A percentile compares a stretch with the other conserved stretches of the same genome.
phyloP scores from a whole-genome alignment of 805 yeast species.

The Hanseniaspora thailandica region DNA sequence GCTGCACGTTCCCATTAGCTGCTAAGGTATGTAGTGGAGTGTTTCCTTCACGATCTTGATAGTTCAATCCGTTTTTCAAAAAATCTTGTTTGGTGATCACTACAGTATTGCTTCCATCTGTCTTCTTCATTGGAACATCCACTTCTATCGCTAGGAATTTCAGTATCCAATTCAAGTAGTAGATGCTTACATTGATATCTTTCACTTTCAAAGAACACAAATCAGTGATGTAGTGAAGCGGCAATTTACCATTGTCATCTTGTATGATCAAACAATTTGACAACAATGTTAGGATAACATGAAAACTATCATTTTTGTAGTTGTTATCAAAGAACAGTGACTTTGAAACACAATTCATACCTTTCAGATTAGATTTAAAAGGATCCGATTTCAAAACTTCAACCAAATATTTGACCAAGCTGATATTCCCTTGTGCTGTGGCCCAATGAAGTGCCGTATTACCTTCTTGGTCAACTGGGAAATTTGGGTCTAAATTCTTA shows the following conservation, averaged over 20 bases:
- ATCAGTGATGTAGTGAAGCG: conserved; percentile 56
- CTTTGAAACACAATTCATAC: conserved; percentile 61
- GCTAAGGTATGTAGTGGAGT: conserved; percentile 74
- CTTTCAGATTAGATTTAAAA: conserved; percentile 39
- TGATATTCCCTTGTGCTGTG: conserved; percentile 59
- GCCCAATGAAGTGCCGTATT: conserved; percentile 83
- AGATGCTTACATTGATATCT: conserved; percentile 38
- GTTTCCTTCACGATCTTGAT: conserved; percentile 71
- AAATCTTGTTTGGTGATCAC: conserved; percentile 29
- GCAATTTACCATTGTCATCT: conserved; percentile 60
- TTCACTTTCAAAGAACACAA: conserved; percentile 40
- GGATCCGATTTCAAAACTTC: conserved; percentile 52
- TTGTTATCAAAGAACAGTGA: conserved; percentile 63
- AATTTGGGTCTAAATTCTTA: conserved; percentile 49
- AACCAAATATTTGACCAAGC: conserved; percentile 45
- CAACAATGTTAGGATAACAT: conserved; percentile 45
- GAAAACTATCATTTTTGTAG: conserved; percentile 49
- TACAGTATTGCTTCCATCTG: conserved; percentile 18
- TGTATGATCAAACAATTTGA: conserved; percentile 59
- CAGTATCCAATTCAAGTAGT: conserved; percentile 44
- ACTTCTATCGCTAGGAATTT: conserved; percentile 29
- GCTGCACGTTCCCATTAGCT: conserved; percentile 25
- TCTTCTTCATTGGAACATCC: background rate
- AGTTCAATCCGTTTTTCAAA: conserved; percentile 52
- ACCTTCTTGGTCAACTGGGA: conserved; percentile 65